These are phyloP conservation scores for Myxozyma kluyveri DNA, from an alignment of 805 yeast genomes.

Conservation along the genomic window DNA sequence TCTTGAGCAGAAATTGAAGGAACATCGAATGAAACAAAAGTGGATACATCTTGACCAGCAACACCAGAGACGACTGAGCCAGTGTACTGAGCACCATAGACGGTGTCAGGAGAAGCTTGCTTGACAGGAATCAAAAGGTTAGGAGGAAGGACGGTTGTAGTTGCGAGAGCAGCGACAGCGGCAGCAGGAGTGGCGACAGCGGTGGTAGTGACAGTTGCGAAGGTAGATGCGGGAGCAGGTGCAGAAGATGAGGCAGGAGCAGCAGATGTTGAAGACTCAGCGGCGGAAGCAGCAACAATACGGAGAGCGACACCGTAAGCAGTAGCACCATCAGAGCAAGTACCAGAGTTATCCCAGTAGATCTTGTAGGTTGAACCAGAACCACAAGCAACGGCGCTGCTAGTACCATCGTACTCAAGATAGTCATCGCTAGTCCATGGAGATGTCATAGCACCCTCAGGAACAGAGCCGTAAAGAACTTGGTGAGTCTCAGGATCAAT, in stretches of 20 bases:
- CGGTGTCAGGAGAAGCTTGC: slow-evolving; percentile 15
- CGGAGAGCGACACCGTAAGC: neutral
- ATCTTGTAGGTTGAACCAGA: slow-evolving; percentile 10
- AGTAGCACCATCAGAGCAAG: neutral
- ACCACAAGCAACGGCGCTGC: slow-evolving; percentile 15
- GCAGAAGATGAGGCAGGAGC: slow-evolving; percentile 3
- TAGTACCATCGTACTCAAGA: slow-evolving; percentile 9
- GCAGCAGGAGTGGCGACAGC: neutral
- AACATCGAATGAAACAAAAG: slow-evolving; percentile 25
- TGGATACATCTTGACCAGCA: slow-evolving; percentile 6
- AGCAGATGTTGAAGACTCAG: slow-evolving; percentile 2
- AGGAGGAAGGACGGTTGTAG: slow-evolving; percentile 23
- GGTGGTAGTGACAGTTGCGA: slow-evolving; percentile 2
- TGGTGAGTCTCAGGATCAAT: slow-evolving; percentile 13
- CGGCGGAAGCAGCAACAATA: slow-evolving; percentile 5
- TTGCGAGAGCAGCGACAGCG: slow-evolving; percentile 15
- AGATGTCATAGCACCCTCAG: neutral
- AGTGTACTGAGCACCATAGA: slow-evolving; percentile 22
- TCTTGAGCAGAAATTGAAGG: slow-evolving; percentile 14
- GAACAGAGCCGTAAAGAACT: slow-evolving; percentile 8
- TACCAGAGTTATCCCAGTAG: slow-evolving; percentile 9
- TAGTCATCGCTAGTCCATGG: slow-evolving; percentile 8
- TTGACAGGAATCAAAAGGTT: slow-evolving; percentile 24
- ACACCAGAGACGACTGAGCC: slow-evolving; percentile 6
- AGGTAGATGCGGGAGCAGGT: slow-evolving; percentile 3